phyloP scores from a whole-genome alignment of 352 stramenopile species.

The Pythium sp. region DNA sequence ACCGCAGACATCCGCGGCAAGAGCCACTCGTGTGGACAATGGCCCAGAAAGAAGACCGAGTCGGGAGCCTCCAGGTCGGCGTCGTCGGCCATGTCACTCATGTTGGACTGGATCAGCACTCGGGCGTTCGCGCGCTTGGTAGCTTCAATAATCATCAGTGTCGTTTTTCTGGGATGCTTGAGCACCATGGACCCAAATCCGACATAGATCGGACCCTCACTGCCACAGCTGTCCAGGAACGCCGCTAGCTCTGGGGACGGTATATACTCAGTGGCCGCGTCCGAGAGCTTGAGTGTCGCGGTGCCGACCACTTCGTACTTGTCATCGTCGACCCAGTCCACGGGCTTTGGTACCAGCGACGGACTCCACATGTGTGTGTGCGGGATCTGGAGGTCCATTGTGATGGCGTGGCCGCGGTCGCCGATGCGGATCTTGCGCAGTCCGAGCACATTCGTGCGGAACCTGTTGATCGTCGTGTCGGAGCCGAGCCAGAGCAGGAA shows the following conservation, averaged over 20 bases:
- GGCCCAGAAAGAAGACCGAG: constrained; percentile 64
- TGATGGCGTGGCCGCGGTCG: constrained; percentile 34
- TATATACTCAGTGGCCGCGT: constrained; percentile 19
- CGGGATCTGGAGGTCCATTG: constrained; percentile 28
- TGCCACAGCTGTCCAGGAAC: constrained; percentile 44
- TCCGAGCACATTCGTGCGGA: constrained; percentile 43
- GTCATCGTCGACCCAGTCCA: constrained; percentile 46
- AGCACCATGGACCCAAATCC: constrained; percentile 95
- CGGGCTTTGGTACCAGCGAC: constrained; percentile 49
- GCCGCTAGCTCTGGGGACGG: constrained; percentile 49
- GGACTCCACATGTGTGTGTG: constrained; percentile 78
- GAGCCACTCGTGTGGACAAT: constrained; percentile 90
- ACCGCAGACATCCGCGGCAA: constrained; percentile 87
- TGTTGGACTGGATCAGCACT: constrained; percentile 90
- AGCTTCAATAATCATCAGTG: constrained; percentile 85
- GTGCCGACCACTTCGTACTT: constrained; percentile 17
- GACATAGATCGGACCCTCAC: constrained; percentile 83
- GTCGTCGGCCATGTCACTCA: constrained; percentile 70
- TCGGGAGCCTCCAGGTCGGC: constrained; percentile 41
- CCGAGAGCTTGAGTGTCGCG: constrained; percentile 9
- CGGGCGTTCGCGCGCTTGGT: constrained; percentile 56
- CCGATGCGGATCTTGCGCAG: constrained; percentile 38
- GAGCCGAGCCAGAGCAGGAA: constrained; percentile 51
- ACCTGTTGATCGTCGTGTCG: constrained; percentile 48
- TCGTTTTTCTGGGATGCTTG: constrained; percentile 60